Base-by-base conservation (phyloP, 768 basidiomycete genomes). In the Lactarius sp. region DNA sequence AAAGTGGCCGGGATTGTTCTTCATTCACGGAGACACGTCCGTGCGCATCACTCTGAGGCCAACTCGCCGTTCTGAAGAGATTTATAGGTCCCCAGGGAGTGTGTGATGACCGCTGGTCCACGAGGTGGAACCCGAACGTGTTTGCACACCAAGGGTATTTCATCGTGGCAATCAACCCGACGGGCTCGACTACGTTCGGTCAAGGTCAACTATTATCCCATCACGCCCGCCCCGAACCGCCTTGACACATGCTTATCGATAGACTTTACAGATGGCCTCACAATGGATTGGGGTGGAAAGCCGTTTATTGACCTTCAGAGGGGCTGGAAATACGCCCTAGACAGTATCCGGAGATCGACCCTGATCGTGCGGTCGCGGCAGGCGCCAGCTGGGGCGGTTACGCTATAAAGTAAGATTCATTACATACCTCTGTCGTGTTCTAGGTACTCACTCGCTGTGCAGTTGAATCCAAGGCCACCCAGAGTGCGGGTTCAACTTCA, bases 381-480 rank as follows among this genome's bases (percentile, higher is more conserved):
- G 93, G 94, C 4, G 90, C 86, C 6, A 87, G 86, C 62, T 94
- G 88, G 79, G 92, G 92, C 42, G 94, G 92, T 63, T 93, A 90
- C 73, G 90, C 92, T 16, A 87, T 93, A 77, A 92, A 94, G 90
- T 92, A 31, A 44, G 13, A 49, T 52, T 20, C 4, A 14, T 27
- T 27, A 6, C 31, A 5, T n/a, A 62, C 49, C 12, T 5, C 3
- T 1, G n/a, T 69, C 44, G 47, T 52, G 27, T 42, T 9, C 27
- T 50, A 41, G 37, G 42, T 57, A 60, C 31, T 65, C 18, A 64
- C 59, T 14, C 18, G 34, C 53, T 56, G 2, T 46, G 62, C 55
- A 95, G 94, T 73, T 97, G 92, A 92, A 94, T 97, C 59, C 91
- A 96, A 75, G 92, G 94, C 0, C 92, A 97, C 71, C 90, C 91